A percentile compares a stretch with the other conserved stretches of the same genome.
Evolutionary conservation across 2,329 filamentous ascomycete genomes (phyloP).

Genomic region (Pseudogymnoascus sp.): DNA sequence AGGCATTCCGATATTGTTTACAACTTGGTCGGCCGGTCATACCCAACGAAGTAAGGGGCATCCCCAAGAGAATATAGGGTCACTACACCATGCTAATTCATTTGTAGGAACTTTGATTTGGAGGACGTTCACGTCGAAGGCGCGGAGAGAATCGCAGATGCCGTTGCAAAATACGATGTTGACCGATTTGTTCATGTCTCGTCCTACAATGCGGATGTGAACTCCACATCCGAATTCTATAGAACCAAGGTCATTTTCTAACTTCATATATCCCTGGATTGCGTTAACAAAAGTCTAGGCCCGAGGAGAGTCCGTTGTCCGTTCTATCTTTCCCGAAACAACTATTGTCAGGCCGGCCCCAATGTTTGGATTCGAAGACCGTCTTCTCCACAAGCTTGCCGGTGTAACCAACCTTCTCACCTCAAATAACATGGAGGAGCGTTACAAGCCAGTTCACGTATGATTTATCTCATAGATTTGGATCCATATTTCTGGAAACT

Average conservation of each 20-base stretch:
- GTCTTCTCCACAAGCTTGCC: conserved; percentile 78
- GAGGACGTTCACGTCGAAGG: conserved; percentile 92
- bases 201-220: conserved; percentile 76
- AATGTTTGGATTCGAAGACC: conserved; percentile 92
- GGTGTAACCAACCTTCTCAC: conserved; percentile 74
- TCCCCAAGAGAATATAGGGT: neutral
- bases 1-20: conserved; percentile 96
- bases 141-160: conserved; percentile 83
- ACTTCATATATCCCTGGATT: conserved; percentile 8
- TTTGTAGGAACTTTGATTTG: conserved; percentile 74
- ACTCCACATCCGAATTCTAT: conserved; percentile 83
- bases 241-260: conserved; percentile 61
- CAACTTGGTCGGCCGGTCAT: conserved; percentile 89
- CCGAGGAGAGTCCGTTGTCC: conserved; percentile 71
- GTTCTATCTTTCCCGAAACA: conserved; percentile 89
- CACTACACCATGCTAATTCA: conserved; percentile 26
- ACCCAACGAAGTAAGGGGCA: conserved; percentile 75
- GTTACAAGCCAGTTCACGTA: conserved; percentile 86
- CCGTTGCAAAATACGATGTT: conserved; percentile 94
- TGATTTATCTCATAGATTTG: conserved; percentile 18
- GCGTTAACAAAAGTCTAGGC: conserved; percentile 40
- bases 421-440: conserved; percentile 87
- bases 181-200: conserved; percentile 96
- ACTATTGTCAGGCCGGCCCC: conserved; percentile 92
- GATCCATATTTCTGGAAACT: neutral